Evolutionary conservation across 768 basidiomycete genomes (phyloP).

Genomic region (Trametes gibbosa): DNA sequence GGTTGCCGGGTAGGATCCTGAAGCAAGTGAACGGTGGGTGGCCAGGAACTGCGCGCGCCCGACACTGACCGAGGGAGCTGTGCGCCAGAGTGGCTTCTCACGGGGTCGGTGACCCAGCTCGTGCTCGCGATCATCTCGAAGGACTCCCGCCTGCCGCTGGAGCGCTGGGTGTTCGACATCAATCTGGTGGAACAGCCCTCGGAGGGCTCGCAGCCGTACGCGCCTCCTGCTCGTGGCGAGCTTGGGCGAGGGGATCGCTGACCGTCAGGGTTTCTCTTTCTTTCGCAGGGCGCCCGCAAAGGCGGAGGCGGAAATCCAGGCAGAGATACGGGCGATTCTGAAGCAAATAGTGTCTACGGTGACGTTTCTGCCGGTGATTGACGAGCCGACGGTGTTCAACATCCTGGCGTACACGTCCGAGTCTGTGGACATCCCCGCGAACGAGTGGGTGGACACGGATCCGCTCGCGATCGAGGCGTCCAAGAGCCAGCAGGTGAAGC

Average conservation of each 20-base stretch:
- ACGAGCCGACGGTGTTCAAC: conserved; percentile 95
- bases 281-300: conserved; percentile 55
- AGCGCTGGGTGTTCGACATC: conserved; percentile 98
- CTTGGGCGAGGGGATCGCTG: too few relatives aligned
- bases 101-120: conserved; percentile 88
- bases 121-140: conserved; percentile 96
- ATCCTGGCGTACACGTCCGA: conserved; percentile 94
- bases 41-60: neutral
- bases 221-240: too few relatives aligned
- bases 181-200: conserved; percentile 69
- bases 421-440: conserved; percentile 86
- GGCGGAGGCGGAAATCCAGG: conserved; percentile 88
- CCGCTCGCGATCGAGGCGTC: conserved; percentile 89
- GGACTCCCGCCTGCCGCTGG: conserved; percentile 86
- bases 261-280: too few relatives aligned
- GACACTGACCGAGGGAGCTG: conserved; percentile 11
- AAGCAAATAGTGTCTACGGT: conserved; percentile 98
- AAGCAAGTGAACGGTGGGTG: conserved; percentile 86
- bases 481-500: conserved; percentile 91
- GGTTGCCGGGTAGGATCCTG: conserved; percentile 58
- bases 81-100: conserved; percentile 84
- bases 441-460: conserved; percentile 96
- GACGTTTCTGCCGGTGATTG: conserved; percentile 93
- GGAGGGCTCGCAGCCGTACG: conserved; percentile 48
- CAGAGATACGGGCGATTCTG: conserved; percentile 95